Base-by-base conservation (phyloP, 805 yeast species). In the Cyberlindnera euphorbiiphila region DNA sequence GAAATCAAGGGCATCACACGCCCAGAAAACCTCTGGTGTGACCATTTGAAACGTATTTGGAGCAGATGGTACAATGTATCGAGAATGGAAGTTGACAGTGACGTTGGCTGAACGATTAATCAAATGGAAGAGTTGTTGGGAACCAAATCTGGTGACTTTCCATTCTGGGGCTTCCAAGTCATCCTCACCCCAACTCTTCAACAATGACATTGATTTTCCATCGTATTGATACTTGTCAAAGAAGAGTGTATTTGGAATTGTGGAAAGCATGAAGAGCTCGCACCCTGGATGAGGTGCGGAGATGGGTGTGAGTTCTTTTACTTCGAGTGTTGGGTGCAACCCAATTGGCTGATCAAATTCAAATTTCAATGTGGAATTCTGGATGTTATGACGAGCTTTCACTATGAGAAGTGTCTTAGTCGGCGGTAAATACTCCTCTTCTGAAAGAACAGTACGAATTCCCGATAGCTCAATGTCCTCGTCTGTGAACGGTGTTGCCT, bases 161-260 rank as follows among this genome's bases (percentile, higher is more conserved):
- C 76, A 78, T 23, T 60, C 68, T 5, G 84, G 84, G 23, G 67
- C 65, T 46, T 77, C 84, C 17, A 77, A 56, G 49, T 78, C 79
- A n/a, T 66, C 60, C 36, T 72, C 76, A 4, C 82, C 82, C 69
- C 72, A 72, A 1, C 68, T 53, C 3, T 61, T 62, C 2, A 69
- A 24, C 12, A 74, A 59, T n/a, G 54, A 45, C 28, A 41, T 39
- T 16, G 19, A 36, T n/a, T 59, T 49, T 17, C 59, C 62, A 22
- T 65, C 54, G 17, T 73, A 64, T 51, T 78, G 80, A 51, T 73
- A 76, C 50, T 62, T 62, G 57, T 77, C 83, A n/a, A 76, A 62
- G 48, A 78, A 74, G 15, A 76, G 37, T 13, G 61, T 59, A 5
- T 57, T 54, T 4, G 80, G 77, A 9, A 76, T 48, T 8, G 68